Evolutionary conservation across 139 green algal species (phyloP).

Genomic region (Astrephomene gubernaculifera): DNA sequence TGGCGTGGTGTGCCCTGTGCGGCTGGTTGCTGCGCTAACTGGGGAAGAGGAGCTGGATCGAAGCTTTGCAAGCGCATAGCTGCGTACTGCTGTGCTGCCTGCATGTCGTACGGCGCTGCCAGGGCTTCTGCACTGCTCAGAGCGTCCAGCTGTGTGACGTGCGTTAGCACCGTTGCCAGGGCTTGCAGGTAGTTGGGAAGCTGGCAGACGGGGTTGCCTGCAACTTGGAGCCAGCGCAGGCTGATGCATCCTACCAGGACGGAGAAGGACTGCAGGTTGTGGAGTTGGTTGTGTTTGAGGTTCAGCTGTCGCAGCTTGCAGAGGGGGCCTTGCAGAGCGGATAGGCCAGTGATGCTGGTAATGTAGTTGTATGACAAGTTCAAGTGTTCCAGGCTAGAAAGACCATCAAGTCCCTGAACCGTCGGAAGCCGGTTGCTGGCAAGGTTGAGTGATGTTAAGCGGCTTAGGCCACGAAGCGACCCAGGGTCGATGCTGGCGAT

Average conservation of each 20-base stretch:
- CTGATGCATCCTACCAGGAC: slow-evolving; percentile 66
- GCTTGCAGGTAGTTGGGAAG: slow-evolving; percentile 54
- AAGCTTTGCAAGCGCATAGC: slow-evolving; percentile 58
- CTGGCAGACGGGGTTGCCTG: slow-evolving; percentile 71
- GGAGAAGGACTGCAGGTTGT: slow-evolving; percentile 64
- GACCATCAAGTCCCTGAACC: slow-evolving; percentile 52
- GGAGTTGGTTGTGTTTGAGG: slow-evolving; percentile 71
- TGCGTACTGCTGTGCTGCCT: slow-evolving; percentile 50
- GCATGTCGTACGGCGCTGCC: slow-evolving; percentile 36
- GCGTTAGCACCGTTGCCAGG: slow-evolving; percentile 64
- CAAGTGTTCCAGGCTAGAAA: slow-evolving; percentile 61
- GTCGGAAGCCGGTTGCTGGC: slow-evolving; percentile 76
- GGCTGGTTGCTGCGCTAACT: background rate
- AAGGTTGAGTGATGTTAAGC: slow-evolving; percentile 74
- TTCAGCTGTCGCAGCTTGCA: slow-evolving; percentile 63
- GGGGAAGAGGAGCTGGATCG: slow-evolving; percentile 24
- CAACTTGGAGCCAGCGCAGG: slow-evolving; percentile 65
- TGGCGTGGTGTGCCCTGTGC: too few relatives aligned
- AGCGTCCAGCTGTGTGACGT: slow-evolving; percentile 68
- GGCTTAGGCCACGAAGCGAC: slow-evolving; percentile 50
- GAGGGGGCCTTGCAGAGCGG: slow-evolving; percentile 47
- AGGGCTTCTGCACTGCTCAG: slow-evolving; percentile 35
- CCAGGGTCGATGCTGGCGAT: slow-evolving; percentile 48
- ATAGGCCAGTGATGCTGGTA: slow-evolving; percentile 54
- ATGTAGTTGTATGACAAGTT: slow-evolving; percentile 78